These are phyloP conservation scores for Hericium rajendrae DNA, from an alignment of 768 basidiomycete genomes.

Conservation along the genomic window DNA sequence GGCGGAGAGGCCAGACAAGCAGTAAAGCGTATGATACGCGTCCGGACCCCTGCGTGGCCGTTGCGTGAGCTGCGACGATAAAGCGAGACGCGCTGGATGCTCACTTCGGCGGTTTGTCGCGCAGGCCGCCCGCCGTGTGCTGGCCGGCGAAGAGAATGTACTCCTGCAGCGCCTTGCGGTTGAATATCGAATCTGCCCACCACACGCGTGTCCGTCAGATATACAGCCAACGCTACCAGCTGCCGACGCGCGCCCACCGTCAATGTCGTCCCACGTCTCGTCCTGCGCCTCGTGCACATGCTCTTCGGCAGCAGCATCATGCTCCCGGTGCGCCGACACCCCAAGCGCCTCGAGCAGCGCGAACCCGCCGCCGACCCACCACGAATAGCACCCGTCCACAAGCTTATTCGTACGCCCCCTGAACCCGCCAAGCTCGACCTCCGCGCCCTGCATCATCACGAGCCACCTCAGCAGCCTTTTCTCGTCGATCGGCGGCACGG, in stretches of 20 bases:
- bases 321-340: slow-evolving; percentile 23
- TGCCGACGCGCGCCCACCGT: slow-evolving; percentile 36
- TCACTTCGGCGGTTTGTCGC: slow-evolving; percentile 95
- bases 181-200: slow-evolving; percentile 36
- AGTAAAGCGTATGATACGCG: slow-evolving; percentile 91
- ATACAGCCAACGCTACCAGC: too few relatives aligned
- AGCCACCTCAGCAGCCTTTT: slow-evolving; percentile 68
- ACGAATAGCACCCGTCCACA: slow-evolving; percentile 99
- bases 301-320: slow-evolving; percentile 28
- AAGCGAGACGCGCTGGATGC: slow-evolving; percentile 13
- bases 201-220: not conserved
- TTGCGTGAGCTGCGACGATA: not conserved
- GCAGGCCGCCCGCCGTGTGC: slow-evolving; percentile 72
- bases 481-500: slow-evolving; percentile 42
- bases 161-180: slow-evolving; percentile 70
- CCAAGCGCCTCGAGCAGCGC: slow-evolving; percentile 57
- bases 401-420: slow-evolving; percentile 91
- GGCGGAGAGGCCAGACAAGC: slow-evolving; percentile 78
- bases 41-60: slow-evolving; percentile 59
- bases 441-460: slow-evolving; percentile 74
- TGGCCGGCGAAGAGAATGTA: slow-evolving; percentile 85
- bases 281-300: slow-evolving; percentile 15
- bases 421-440: slow-evolving; percentile 86
- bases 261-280: slow-evolving; percentile 60
- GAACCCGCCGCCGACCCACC: slow-evolving; percentile 96